These are phyloP conservation scores for Penicillium canariense DNA, from an alignment of 495 filamentous ascomycete genomes.

Conservation along the genomic window DNA sequence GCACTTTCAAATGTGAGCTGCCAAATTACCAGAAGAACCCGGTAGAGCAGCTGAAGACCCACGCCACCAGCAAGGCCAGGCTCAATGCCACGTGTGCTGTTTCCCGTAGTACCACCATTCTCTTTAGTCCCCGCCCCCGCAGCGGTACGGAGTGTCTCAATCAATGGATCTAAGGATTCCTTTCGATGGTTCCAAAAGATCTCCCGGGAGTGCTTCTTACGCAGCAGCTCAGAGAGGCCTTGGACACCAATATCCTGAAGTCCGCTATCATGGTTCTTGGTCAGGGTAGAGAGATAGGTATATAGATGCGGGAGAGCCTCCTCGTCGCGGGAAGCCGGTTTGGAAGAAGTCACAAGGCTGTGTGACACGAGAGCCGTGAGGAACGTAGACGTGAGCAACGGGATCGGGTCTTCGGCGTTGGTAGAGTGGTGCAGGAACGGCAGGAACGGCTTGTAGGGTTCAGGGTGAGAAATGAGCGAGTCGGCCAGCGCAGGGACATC, in stretches of 20 bases:
- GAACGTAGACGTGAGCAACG: slow-evolving; percentile 85
- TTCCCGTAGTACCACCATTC: slow-evolving; percentile 65
- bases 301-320: slow-evolving; percentile 83
- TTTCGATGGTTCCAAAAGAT: slow-evolving; percentile 85
- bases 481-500: slow-evolving; percentile 74
- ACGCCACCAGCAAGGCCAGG: slow-evolving; percentile 73
- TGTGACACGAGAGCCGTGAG: slow-evolving; percentile 76
- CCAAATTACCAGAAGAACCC: slow-evolving; percentile 90
- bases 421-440: slow-evolving; percentile 79
- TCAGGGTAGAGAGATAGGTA: slow-evolving; percentile 74
- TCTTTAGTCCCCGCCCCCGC: slow-evolving; percentile 73
- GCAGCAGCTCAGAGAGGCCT: slow-evolving; percentile 83
- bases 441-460: slow-evolving; percentile 82
- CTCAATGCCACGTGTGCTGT: slow-evolving; percentile 61
- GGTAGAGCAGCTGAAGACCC: slow-evolving; percentile 90
- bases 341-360: slow-evolving; percentile 57
- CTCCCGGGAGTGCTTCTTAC: slow-evolving; percentile 68
- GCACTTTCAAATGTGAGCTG: slow-evolving; percentile 90
- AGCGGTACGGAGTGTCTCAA: slow-evolving; percentile 79
- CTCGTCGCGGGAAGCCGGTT: slow-evolving; percentile 56
- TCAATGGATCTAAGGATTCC: slow-evolving; percentile 77
- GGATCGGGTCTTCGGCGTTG: slow-evolving; percentile 81
- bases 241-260: slow-evolving; percentile 95
- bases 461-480: slow-evolving; percentile 67
- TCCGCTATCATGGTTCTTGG: slow-evolving; percentile 78